These are phyloP conservation scores for Syncephalis fuscata DNA, from an alignment of 371 early-diverging fungal species.

Conservation along the genomic window DNA sequence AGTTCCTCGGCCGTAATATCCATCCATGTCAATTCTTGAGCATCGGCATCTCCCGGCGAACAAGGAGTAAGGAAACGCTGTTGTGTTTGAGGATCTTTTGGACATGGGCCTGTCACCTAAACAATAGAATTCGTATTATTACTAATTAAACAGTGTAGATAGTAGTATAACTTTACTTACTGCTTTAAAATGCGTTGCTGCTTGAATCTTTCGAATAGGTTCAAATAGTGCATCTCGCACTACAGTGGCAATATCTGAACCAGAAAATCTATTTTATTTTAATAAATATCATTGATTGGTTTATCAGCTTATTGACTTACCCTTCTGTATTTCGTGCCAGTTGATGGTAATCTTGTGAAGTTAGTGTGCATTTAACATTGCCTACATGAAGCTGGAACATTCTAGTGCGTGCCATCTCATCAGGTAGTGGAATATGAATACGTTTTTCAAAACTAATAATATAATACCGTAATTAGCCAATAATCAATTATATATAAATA, in stretches of 20 bases:
- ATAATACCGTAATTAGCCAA: background rate
- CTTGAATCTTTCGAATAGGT: constrained; percentile 90
- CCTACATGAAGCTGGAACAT: constrained; percentile 89
- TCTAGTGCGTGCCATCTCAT: constrained; percentile 63
- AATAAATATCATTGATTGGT: background rate
- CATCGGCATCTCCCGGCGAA: constrained; percentile 85
- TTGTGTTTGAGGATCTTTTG: constrained; percentile 29
- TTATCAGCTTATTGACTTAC: constrained; percentile 12
- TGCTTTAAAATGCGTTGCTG: constrained; percentile 87
- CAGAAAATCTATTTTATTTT: constrained; percentile 44
- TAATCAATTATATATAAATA: too few relatives aligned
- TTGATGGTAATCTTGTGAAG: constrained; percentile 42
- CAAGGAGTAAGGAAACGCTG: constrained; percentile 72
- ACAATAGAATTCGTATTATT: background rate
- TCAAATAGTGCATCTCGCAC: constrained; percentile 95
- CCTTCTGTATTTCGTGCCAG: constrained; percentile 77
- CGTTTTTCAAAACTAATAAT: constrained; percentile 82
- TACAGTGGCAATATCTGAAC: constrained; percentile 85
- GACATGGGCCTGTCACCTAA: constrained; percentile 40
- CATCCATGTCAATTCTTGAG: constrained; percentile 80
- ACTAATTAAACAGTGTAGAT: background rate
- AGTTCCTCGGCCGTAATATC: constrained; percentile 72
- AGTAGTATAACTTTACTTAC: constrained; percentile 18
- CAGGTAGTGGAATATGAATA: constrained; percentile 93
- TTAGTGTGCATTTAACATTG: constrained; percentile 65